phyloP scores from a whole-genome alignment of 208 protist genomes.

The Wallacemonas sp. region DNA sequence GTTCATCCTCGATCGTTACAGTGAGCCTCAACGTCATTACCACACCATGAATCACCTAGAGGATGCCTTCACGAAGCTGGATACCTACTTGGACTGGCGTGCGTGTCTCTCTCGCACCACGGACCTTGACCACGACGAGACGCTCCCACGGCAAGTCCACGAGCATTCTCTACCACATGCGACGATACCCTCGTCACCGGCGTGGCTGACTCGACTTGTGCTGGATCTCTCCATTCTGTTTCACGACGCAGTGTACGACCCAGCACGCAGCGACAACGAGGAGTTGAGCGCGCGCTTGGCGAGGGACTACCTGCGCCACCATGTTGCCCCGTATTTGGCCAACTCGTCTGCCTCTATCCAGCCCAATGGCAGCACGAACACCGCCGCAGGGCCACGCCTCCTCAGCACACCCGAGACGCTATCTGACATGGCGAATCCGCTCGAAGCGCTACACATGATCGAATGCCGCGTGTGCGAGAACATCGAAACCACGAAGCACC shows the following conservation, averaged over 20 bases:
- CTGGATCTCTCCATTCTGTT: slow-evolving; percentile 74
- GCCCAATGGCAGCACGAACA: no score
- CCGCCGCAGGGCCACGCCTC: no score
- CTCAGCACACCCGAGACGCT: no score
- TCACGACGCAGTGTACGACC: slow-evolving; percentile 81
- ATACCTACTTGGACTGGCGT: slow-evolving; percentile 17
- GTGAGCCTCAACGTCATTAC: slow-evolving; percentile 66
- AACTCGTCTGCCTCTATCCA: no score
- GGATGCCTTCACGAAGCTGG: slow-evolving; percentile 44
- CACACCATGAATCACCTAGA: slow-evolving; percentile 71
- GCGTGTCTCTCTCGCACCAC: no score
- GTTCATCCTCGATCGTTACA: slow-evolving; percentile 55
- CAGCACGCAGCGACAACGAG: slow-evolving; percentile 63
- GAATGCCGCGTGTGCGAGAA: slow-evolving; percentile 24
- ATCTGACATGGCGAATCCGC: no score
- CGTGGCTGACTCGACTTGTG: slow-evolving; percentile 22
- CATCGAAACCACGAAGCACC: slow-evolving; percentile 44
- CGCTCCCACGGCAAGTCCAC: no score
- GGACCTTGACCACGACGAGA: no score
- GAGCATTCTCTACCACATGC: no score
- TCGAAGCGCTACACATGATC: slow-evolving; percentile 20
- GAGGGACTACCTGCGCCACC: slow-evolving; percentile 26
- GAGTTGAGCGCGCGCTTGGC: slow-evolving; percentile 51
- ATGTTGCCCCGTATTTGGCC: slow-evolving; percentile 16
- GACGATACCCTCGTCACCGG: background rate